phyloP scores from a whole-genome alignment of 495 filamentous ascomycete species.

The Friedmanniomyces simplex region DNA sequence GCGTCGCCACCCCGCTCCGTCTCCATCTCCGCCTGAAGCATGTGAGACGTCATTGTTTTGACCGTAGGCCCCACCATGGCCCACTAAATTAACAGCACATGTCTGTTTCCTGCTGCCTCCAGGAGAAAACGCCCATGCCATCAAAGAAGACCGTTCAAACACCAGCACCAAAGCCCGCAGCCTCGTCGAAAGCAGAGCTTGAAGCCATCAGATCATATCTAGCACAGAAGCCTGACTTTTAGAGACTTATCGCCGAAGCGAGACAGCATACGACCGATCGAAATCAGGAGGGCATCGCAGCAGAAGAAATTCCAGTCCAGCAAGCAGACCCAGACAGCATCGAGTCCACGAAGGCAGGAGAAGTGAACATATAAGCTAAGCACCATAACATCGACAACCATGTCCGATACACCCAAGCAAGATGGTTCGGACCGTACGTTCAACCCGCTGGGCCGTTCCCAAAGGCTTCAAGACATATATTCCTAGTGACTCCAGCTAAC shows the following conservation, averaged over 20 bases:
- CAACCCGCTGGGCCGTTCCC: background rate
- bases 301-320: background rate
- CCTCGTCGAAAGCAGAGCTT: background rate
- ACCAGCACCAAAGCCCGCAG: background rate
- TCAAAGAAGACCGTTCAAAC: background rate
- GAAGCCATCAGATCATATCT: constrained; percentile 1
- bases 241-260: background rate
- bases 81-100: background rate
- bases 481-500: background rate
- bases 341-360: constrained; percentile 33
- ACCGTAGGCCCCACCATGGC: background rate
- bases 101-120: no score
- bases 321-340: constrained; percentile 29
- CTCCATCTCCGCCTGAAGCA: background rate
- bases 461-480: background rate
- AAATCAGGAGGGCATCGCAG: background rate
- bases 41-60: background rate
- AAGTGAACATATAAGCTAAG: constrained; percentile 18
- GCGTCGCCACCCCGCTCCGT: background rate
- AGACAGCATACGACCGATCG: background rate
- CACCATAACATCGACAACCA: background rate
- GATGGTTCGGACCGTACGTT: background rate
- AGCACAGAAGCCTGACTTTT: constrained; percentile 5
- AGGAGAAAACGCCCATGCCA: background rate
- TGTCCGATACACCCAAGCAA: background rate